Evolutionary conservation across 176 grass and related monocot genomes (phyloP).

Genomic region (Raddia guianensis): DNA sequence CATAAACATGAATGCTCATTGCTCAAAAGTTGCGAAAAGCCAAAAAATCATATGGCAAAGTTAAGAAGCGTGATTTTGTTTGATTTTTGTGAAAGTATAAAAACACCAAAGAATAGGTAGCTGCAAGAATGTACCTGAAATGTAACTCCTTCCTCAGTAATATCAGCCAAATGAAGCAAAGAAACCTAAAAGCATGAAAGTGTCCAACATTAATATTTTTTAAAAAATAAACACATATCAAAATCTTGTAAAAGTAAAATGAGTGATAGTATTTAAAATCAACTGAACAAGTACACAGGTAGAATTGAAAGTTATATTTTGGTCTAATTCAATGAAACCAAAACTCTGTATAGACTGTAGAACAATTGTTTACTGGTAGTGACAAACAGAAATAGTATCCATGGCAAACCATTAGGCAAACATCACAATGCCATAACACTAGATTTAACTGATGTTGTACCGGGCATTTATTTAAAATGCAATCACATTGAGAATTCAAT

Average conservation of each 20-base stretch:
- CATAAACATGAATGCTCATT: slow-evolving; percentile 17
- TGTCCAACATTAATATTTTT: background rate
- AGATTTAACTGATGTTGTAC: slow-evolving; percentile 11
- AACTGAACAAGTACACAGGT: background rate
- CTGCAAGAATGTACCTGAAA: slow-evolving; percentile 74
- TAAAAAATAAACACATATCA: background rate
- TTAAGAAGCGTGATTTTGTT: slow-evolving; percentile 3
- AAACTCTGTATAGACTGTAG: background rate
- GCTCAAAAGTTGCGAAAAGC: background rate
- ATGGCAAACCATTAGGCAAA: background rate
- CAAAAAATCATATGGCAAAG: background rate
- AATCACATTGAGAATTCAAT: background rate
- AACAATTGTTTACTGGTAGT: background rate
- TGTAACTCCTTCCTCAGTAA: slow-evolving; percentile 95
- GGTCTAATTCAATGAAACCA: background rate
- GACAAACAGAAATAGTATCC: background rate
- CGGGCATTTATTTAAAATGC: background rate
- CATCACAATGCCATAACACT: background rate
- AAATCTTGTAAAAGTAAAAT: no score
- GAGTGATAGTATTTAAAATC: background rate
- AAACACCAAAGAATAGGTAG: background rate
- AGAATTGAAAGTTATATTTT: background rate
- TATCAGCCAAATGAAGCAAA: slow-evolving; percentile 96
- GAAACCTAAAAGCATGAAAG: slow-evolving; percentile 66
- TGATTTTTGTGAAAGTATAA: background rate